Percentiles rank a stretch among this genome's conserved stretches.
Evolutionary conservation across 768 basidiomycete species (phyloP).

Genomic region (Boletales sp.): DNA sequence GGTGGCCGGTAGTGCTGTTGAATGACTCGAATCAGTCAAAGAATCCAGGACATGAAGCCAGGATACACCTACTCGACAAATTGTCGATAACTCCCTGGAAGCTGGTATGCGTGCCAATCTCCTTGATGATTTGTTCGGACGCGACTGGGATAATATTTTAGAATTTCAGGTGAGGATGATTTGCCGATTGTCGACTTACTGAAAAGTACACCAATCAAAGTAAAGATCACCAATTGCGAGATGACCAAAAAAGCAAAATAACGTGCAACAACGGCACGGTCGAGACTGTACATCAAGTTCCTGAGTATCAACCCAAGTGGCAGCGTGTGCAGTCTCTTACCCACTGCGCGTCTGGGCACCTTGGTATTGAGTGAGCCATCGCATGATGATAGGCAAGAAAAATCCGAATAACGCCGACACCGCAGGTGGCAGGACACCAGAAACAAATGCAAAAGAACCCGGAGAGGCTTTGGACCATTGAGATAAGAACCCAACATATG

Average conservation of each 20-base stretch:
- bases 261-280: slow-evolving; percentile 87
- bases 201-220: slow-evolving; percentile 84
- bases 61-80: slow-evolving; percentile 36
- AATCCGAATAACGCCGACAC: slow-evolving; percentile 88
- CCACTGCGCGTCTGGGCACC: slow-evolving; percentile 39
- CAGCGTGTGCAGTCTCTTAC: slow-evolving; percentile 11
- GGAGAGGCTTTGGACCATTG: slow-evolving; percentile 63
- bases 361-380: slow-evolving; percentile 72
- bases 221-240: slow-evolving; percentile 92
- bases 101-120: slow-evolving; percentile 47
- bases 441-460: slow-evolving; percentile 73
- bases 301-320: neutral
- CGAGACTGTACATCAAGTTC: slow-evolving; percentile 57
- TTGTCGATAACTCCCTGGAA: slow-evolving; percentile 43
- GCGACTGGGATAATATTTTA: slow-evolving; percentile 21
- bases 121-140: slow-evolving; percentile 39
- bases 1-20: slow-evolving; percentile 64
- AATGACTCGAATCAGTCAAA: slow-evolving; percentile 1
- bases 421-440: slow-evolving; percentile 89
- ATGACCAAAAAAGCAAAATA: slow-evolving; percentile 95
- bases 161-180: neutral
- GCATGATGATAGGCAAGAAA: slow-evolving; percentile 89
- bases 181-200: slow-evolving; percentile 43
- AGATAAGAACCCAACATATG: slow-evolving; percentile 73
- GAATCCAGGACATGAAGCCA: neutral